Evolutionary conservation across 257 asterid genomes (phyloP).

Genomic region (Cynanchum wilfordii): DNA sequence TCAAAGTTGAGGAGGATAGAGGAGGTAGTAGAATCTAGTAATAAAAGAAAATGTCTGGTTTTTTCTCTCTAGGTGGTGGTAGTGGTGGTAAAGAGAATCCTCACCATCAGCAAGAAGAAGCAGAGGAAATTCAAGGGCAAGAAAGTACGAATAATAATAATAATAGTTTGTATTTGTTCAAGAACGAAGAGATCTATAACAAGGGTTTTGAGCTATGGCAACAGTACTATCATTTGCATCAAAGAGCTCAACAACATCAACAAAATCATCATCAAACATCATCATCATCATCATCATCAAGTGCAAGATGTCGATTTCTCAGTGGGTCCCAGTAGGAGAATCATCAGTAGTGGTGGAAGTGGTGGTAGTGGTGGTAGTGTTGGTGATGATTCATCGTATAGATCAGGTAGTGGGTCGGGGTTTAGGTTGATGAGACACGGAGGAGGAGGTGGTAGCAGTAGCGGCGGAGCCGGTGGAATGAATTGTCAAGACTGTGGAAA

Average conservation of each 20-base stretch:
- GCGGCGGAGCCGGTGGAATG: conserved; percentile 31
- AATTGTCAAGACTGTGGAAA: conserved; percentile 77
- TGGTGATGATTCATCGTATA: conserved; percentile 28
- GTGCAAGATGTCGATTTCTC: conserved; percentile 37
- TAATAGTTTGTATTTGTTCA: conserved; percentile 40
- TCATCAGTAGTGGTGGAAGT: conserved; percentile 20
- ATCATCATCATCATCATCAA: conserved; percentile 22
- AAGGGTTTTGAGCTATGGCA: conserved; percentile 92
- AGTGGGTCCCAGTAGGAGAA: conserved; percentile 37
- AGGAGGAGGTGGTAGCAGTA: conserved; percentile 1
- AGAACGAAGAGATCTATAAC: conserved; percentile 68
- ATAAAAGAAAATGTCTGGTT: conserved; percentile 53
- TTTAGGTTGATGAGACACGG: conserved; percentile 43
- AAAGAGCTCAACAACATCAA: conserved; percentile 21
- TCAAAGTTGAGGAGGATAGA: conserved; percentile 29
- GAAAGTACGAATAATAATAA: conserved; percentile 9
- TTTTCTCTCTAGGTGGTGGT: conserved; percentile 58
- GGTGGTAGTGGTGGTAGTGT: conserved; percentile 22
- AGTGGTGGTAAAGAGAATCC: conserved; percentile 23
- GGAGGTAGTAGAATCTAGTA: conserved; percentile 27
- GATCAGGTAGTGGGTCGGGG: conserved; percentile 41
- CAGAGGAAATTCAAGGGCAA: conserved; percentile 7
- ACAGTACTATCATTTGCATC: conserved; percentile 51
- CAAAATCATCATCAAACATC: conserved; percentile 19
- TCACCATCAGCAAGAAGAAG: conserved; percentile 10